A percentile compares a stretch with the other conserved stretches of the same genome.
Evolutionary conservation across 306 rosid species (phyloP).

Genomic region (Hippophae gyantsensis): DNA sequence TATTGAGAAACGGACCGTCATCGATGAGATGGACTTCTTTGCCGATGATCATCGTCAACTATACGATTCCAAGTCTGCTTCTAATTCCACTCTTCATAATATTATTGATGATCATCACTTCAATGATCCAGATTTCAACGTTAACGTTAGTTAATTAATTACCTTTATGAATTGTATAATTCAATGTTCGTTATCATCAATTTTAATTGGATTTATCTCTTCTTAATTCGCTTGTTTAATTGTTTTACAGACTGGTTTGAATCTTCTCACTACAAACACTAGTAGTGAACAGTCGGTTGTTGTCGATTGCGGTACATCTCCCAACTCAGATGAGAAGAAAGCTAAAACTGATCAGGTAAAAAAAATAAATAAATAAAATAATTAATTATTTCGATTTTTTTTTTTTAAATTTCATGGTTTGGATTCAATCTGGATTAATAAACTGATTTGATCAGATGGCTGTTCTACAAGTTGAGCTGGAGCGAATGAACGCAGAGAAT

Average conservation of each 20-base stretch:
- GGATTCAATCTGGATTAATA: background rate
- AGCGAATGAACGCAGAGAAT: slow-evolving; percentile 51
- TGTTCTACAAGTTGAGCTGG: slow-evolving; percentile 47
- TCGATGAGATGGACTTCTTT: slow-evolving; percentile 69
- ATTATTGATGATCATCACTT: slow-evolving; percentile 12
- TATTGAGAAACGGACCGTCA: slow-evolving; percentile 19
- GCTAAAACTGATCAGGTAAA: slow-evolving; percentile 41
- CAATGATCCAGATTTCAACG: slow-evolving; percentile 24
- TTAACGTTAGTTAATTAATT: slow-evolving; percentile 42
- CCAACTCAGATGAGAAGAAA: slow-evolving; percentile 32
- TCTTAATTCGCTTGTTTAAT: background rate
- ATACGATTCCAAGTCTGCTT: background rate
- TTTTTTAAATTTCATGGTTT: background rate
- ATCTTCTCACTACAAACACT: slow-evolving; percentile 56
- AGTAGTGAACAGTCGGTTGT: slow-evolving; percentile 52
- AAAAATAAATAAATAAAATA: background rate
- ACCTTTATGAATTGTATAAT: background rate
- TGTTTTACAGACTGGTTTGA: slow-evolving; percentile 48
- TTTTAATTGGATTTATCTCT: background rate
- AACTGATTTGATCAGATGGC: slow-evolving; percentile 27
- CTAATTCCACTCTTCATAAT: slow-evolving; percentile 8
- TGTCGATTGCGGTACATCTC: slow-evolving; percentile 41
- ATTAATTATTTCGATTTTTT: background rate
- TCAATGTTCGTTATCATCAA: background rate
- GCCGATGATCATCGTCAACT: slow-evolving; percentile 15